Evolutionary conservation across 371 early-diverging fungal species (phyloP).

Genomic region (Synchytrium microbalum): DNA sequence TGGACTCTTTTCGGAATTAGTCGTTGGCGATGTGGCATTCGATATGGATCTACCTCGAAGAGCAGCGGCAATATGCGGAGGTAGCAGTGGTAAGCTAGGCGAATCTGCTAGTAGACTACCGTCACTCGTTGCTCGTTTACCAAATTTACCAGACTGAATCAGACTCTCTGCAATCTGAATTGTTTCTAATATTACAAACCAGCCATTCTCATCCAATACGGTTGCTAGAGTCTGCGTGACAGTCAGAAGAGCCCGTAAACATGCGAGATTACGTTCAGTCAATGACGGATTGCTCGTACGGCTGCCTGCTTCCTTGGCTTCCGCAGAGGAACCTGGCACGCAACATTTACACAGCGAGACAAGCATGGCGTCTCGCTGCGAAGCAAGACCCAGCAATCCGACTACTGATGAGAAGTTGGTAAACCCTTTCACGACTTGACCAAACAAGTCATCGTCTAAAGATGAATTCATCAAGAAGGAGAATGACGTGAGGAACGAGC

Average conservation of each 20-base stretch:
- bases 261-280: constrained; percentile 69
- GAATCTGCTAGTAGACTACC: constrained; percentile 12
- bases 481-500: constrained; percentile 72
- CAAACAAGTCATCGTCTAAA: constrained; percentile 81
- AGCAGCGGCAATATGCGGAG: background rate
- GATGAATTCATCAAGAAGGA: constrained; percentile 66
- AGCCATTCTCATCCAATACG: constrained; percentile 63
- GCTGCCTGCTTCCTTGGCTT: background rate
- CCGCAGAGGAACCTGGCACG: constrained; percentile 36
- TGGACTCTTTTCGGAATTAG: background rate
- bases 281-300: constrained; percentile 20
- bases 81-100: background rate
- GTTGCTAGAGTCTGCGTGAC: constrained; percentile 67
- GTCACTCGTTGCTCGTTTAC: constrained; percentile 32
- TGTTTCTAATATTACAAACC: constrained; percentile 83
- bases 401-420: constrained; percentile 72
- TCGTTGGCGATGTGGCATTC: background rate
- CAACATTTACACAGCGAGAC: constrained; percentile 66
- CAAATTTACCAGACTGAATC: constrained; percentile 36
- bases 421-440: constrained; percentile 57
- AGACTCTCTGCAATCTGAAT: constrained; percentile 76
- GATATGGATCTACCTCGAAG: background rate
- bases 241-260: constrained; percentile 63
- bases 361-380: constrained; percentile 80
- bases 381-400: constrained; percentile 70